Conservation (phyloP, 2,329 filamentous ascomycete species). For the Sporothrix inflata region DNA sequence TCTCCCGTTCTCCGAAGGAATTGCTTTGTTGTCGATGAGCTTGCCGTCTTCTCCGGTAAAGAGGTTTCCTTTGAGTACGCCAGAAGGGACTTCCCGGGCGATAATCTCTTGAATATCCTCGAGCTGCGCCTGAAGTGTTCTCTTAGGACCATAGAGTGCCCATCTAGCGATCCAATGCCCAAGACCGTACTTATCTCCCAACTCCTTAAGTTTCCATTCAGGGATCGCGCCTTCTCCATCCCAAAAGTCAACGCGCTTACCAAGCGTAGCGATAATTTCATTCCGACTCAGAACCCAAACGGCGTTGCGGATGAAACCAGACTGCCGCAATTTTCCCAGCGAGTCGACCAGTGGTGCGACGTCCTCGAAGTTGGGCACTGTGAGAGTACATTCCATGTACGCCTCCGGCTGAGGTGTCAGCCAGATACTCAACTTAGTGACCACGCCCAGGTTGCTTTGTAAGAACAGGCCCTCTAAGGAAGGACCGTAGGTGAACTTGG, state of each 20-base stretch:
- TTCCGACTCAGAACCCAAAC: constrained; percentile 11
- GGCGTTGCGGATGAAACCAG: background rate
- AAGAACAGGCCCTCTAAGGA: constrained; percentile 7
- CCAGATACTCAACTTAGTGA: constrained; percentile 3
- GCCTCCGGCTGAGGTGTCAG: constrained; percentile 1
- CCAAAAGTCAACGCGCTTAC: background rate
- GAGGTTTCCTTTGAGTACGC: background rate
- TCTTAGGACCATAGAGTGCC: constrained; percentile 3
- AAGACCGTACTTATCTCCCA: background rate
- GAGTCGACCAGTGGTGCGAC: constrained; percentile 9
- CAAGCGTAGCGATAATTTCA: background rate
- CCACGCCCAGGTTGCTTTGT: constrained; percentile 6
- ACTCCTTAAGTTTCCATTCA: background rate
- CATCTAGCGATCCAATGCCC: background rate
- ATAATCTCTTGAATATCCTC: background rate
- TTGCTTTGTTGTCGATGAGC: background rate
- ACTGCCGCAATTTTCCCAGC: background rate
- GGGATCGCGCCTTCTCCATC: background rate
- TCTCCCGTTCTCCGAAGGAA: background rate
- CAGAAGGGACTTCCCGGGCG: background rate
- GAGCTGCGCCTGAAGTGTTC: background rate
- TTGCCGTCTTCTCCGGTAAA: background rate
- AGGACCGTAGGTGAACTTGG: constrained; percentile 13
- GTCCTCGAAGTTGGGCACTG: background rate
- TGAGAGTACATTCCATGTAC: constrained; percentile 5